These are phyloP conservation scores for Ogataea polymorpha DNA, from an alignment of 805 yeast genomes.

Conservation along the genomic window DNA sequence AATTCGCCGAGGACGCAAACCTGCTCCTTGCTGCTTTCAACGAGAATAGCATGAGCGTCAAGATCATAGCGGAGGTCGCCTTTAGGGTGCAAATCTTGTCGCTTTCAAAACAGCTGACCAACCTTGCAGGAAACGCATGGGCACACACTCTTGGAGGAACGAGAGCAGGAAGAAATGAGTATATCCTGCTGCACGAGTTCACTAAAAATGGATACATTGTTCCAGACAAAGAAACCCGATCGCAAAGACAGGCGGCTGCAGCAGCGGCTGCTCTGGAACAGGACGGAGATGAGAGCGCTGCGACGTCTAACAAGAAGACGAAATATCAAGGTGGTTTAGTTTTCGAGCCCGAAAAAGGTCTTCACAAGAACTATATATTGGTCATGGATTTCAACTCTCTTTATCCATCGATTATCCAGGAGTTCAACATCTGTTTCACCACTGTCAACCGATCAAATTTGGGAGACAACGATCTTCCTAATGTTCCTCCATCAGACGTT, in stretches of 20 bases:
- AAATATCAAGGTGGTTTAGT: constrained; percentile 59
- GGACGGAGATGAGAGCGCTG: constrained; percentile 43
- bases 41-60: constrained; percentile 65
- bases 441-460: constrained; percentile 70
- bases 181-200: constrained; percentile 88
- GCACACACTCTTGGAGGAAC: constrained; percentile 91
- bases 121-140: constrained; percentile 97
- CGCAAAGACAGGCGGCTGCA: constrained; percentile 29
- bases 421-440: constrained; percentile 94
- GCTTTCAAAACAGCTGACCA: constrained; percentile 85
- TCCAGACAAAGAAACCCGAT: constrained; percentile 59
- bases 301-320: constrained; percentile 41
- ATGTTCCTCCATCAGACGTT: constrained; percentile 55
- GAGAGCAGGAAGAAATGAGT: constrained; percentile 94
- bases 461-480: constrained; percentile 54
- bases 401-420: constrained; percentile 96
- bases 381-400: constrained; percentile 98
- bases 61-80: constrained; percentile 73
- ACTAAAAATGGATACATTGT: constrained; percentile 73
- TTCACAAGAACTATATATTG: constrained; percentile 80
- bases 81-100: constrained; percentile 82
- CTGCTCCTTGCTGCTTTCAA: constrained; percentile 66
- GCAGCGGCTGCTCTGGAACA: constrained; percentile 21
- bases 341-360: constrained; percentile 93
- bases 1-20: constrained; percentile 62